Evolutionary conservation across 2,329 filamentous ascomycete genomes (phyloP).

Genomic region (Colletotrichum liriopes): DNA sequence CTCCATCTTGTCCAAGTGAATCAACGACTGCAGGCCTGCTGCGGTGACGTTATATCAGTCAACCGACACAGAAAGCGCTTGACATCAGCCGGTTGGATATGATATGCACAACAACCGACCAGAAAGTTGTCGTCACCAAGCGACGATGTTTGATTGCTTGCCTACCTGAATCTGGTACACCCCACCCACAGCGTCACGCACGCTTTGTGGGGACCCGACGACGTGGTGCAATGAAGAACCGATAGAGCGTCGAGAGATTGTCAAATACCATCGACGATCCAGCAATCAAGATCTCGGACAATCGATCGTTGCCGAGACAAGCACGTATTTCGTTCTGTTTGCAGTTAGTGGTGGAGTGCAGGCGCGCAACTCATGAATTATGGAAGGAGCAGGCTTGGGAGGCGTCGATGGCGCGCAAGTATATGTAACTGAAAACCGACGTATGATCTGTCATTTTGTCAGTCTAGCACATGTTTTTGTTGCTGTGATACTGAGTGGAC

Average conservation of each 20-base stretch:
- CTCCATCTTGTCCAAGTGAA: background rate
- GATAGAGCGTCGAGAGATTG: background rate
- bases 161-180: background rate
- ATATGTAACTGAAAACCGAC: constrained; percentile 33
- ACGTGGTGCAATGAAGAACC: constrained; percentile 6
- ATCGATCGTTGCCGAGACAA: constrained; percentile 39
- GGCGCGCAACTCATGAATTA: constrained; percentile 2
- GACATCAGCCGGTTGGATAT: background rate
- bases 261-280: constrained; percentile 15
- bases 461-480: constrained; percentile 15
- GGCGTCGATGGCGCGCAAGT: constrained; percentile 25
- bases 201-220: constrained; percentile 16
- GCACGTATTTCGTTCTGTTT: background rate
- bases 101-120: background rate
- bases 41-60: constrained; percentile 1
- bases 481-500: constrained; percentile 10
- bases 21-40: background rate
- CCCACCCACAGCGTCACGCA: background rate
- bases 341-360: constrained; percentile 10
- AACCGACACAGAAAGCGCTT: background rate
- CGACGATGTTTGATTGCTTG: background rate
- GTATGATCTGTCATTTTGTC: constrained; percentile 39
- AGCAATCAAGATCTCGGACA: constrained; percentile 36
- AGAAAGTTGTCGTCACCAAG: background rate
- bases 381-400: constrained; percentile 1